Percentiles rank a stretch among this genome's conserved stretches.
Evolutionary conservation across 2,329 filamentous ascomycete species (phyloP).

Genomic region (Arachnomyces sp.): DNA sequence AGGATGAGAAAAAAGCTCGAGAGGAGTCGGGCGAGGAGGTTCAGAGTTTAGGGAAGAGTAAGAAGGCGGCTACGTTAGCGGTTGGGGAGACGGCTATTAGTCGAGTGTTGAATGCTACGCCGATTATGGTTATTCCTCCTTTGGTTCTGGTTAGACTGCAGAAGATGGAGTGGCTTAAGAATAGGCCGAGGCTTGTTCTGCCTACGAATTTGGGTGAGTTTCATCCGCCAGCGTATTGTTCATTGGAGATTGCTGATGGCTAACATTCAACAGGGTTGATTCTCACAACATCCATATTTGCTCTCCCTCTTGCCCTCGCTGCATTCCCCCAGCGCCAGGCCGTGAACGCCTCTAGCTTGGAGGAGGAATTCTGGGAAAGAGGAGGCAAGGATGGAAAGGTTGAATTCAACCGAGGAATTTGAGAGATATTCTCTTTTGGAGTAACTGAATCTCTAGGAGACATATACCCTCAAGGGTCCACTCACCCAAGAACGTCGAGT

Average conservation of each 20-base stretch:
- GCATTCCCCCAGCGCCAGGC: constrained; percentile 88
- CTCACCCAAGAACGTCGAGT: too few species aligned
- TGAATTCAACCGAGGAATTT: constrained; percentile 96
- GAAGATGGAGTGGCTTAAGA: constrained; percentile 70
- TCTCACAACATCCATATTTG: constrained; percentile 75
- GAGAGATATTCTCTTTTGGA: constrained; percentile 14
- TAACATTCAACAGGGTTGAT: constrained; percentile 51
- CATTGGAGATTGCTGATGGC: neutral
- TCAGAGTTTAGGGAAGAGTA: constrained; percentile 72
- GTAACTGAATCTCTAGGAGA: too few species aligned
- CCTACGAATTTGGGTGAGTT: constrained; percentile 67
- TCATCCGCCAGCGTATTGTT: neutral
- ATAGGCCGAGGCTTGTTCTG: constrained; percentile 64
- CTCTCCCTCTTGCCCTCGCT: constrained; percentile 78
- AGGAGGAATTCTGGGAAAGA: constrained; percentile 75
- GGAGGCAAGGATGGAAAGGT: constrained; percentile 75
- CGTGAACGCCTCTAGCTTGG: constrained; percentile 65
- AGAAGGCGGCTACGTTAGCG: constrained; percentile 77
- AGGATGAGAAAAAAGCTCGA: constrained; percentile 56
- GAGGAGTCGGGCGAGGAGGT: constrained; percentile 58
- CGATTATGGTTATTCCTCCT: constrained; percentile 94
- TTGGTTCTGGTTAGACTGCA: constrained; percentile 78
- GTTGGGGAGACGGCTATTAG: constrained; percentile 89
- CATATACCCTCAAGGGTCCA: too few species aligned
- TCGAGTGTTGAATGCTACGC: constrained; percentile 85